phyloP scores from a whole-genome alignment of 805 yeast species.

The Kurtzmaniella fragi region DNA sequence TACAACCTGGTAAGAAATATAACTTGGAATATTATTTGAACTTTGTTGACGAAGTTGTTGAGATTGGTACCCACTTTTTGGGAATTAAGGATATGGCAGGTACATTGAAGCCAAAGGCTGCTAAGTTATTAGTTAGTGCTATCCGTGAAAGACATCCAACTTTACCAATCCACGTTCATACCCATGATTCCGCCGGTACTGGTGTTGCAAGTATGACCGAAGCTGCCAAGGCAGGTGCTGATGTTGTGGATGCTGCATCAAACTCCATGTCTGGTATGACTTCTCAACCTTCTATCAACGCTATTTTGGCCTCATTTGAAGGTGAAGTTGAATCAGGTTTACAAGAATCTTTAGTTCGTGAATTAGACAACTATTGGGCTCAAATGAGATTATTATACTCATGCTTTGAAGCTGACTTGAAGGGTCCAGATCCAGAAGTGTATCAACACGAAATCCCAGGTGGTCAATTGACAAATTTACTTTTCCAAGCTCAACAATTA shows the following conservation, averaged over 20 bases:
- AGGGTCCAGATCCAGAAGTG: conserved; percentile 99
- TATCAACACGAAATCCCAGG: conserved; percentile 99
- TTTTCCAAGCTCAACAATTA: conserved; percentile 99
- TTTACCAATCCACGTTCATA: conserved; percentile 96
- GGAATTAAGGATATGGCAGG: conserved; percentile 99
- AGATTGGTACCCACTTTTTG: conserved; percentile 91
- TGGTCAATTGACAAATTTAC: conserved; percentile 95
- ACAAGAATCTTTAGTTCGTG: conserved; percentile 62
- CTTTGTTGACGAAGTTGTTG: conserved; percentile 77
- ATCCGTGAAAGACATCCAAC: conserved; percentile 86
- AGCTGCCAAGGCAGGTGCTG: conserved; percentile 94
- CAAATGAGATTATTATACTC: conserved; percentile 96
- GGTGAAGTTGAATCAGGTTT: conserved; percentile 78
- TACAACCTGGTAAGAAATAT: conserved; percentile 92
- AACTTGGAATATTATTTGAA: conserved; percentile 83
- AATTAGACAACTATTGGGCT: conserved; percentile 94
- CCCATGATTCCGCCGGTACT: conserved; percentile 99
- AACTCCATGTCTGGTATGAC: conserved; percentile 98
- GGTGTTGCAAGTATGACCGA: conserved; percentile 97
- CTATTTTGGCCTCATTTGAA: conserved; percentile 86
- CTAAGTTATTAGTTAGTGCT: conserved; percentile 69
- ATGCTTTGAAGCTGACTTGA: conserved; percentile 96
- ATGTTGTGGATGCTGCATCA: conserved; percentile 94
- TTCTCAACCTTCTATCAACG: conserved; percentile 94
- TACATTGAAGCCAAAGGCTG: conserved; percentile 94